A percentile compares a stretch with the other conserved stretches of the same genome.
phyloP scores from a whole-genome alignment of 1,284 basidiomycete genomes.

The Rhodotorula mucilaginosa region DNA sequence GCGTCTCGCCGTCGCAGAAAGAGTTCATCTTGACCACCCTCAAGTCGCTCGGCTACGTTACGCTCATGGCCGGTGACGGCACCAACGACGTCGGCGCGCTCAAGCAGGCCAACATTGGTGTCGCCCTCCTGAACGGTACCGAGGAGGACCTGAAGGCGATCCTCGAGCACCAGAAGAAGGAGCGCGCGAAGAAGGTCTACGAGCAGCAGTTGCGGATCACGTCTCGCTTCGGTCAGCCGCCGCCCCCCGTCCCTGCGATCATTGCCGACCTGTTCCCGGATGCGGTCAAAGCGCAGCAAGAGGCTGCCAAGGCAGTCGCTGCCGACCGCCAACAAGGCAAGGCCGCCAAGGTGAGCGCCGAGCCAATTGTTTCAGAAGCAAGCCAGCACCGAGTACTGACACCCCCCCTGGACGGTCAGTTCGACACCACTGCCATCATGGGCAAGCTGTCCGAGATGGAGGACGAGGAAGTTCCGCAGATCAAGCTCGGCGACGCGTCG shows the following conservation, averaged over 20 bases:
- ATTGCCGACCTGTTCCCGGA: conserved; percentile 82
- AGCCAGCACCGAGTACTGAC: too few species aligned
- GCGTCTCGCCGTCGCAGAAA: conserved; percentile 92
- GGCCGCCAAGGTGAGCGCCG: conserved; percentile 71
- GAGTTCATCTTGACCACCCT: conserved; percentile 86
- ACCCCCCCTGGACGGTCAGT: conserved; percentile 56
- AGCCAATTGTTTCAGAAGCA: too few species aligned
- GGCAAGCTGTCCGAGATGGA: conserved; percentile 88
- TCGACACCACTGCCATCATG: conserved; percentile 81
- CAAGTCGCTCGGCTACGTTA: conserved; percentile 80
- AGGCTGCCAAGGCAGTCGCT: conserved; percentile 57
- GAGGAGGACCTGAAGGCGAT: conserved; percentile 87
- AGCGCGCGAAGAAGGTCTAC: conserved; percentile 90
- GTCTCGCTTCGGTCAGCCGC: conserved; percentile 80
- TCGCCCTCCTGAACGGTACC: conserved; percentile 86
- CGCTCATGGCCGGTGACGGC: conserved; percentile 94
- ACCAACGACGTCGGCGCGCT: conserved; percentile 96
- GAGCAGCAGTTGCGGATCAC: conserved; percentile 88
- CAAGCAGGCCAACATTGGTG: conserved; percentile 92
- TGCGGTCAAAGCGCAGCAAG: conserved; percentile 81
- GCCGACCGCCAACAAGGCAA: conserved; percentile 24
- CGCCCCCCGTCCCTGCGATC: conserved; percentile 73
- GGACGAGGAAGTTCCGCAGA: conserved; percentile 88
- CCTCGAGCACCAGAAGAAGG: conserved; percentile 81
- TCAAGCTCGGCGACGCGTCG: conserved; percentile 93